These are phyloP conservation scores for Drechslera avenae DNA, from an alignment of 2,329 filamentous ascomycete genomes.

Conservation along the genomic window DNA sequence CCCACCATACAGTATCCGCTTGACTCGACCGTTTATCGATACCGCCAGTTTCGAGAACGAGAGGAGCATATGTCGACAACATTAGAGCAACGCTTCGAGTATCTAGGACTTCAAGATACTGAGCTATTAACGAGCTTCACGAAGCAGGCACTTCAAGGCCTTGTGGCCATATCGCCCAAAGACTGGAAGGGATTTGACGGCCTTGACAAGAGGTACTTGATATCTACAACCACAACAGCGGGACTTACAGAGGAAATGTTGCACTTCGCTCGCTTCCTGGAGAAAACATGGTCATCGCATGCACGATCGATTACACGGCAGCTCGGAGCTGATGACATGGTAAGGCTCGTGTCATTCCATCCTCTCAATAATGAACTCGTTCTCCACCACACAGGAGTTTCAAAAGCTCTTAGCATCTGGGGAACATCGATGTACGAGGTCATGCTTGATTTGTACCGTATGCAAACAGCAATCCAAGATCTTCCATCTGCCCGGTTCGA, in stretches of 20 bases:
- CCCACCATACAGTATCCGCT: slow-evolving; percentile 36
- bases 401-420: slow-evolving; percentile 15
- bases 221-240: not conserved
- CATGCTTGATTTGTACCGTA: slow-evolving; percentile 36
- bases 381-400: slow-evolving; percentile 31
- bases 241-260: slow-evolving; percentile 7
- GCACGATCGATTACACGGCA: slow-evolving; percentile 7
- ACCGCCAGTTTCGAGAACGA: slow-evolving; percentile 36
- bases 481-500: slow-evolving; percentile 42
- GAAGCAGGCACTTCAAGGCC: slow-evolving; percentile 29
- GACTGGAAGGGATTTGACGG: slow-evolving; percentile 6
- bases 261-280: slow-evolving; percentile 43
- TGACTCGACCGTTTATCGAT: slow-evolving; percentile 49
- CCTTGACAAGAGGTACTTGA: not conserved
- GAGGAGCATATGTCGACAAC: slow-evolving; percentile 13
- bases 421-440: slow-evolving; percentile 38
- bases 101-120: slow-evolving; percentile 44
- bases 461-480: slow-evolving; percentile 35
- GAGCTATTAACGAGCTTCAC: slow-evolving; percentile 38
- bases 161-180: not conserved
- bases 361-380: slow-evolving; percentile 54
- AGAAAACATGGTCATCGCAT: slow-evolving; percentile 25
- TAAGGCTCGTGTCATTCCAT: slow-evolving; percentile 46
- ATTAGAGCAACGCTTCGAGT: slow-evolving; percentile 39
- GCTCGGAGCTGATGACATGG: slow-evolving; percentile 22